Evolutionary conservation across 1,139 yeast genomes (phyloP), one percentile per base, ranked within the genome.

Genomic region (Scheffersomyces cryptocercus): DNA sequence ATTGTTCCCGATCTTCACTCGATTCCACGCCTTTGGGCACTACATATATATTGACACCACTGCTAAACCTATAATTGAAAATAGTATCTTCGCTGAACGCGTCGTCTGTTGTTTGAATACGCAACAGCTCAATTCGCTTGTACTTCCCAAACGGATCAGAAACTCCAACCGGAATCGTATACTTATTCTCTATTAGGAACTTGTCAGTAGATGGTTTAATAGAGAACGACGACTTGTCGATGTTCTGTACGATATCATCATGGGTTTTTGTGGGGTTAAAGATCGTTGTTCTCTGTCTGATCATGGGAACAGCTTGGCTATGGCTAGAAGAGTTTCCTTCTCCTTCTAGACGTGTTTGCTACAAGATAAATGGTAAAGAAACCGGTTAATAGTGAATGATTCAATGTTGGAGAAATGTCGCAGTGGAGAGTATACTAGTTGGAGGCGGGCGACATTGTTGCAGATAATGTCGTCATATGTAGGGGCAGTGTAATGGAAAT

Each of bases 241-340:
- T 32, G 16, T 33, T 31, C 10, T 53, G 43, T 11, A 70, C 56
- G 7, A 65, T 42, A 31, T 60, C 66, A 44, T 68, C 70, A 37
- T 58, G 58, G 16, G 57, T 39, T 2, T 54, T 51, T 10, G 52
- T 37, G 3, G 65, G 68, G 47, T 69, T 70, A 50, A 60, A 53
- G 26, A 69, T 47, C 12, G 77, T 68, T 26, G 64, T 55, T 53
- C 77, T 58, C 41, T 70, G 75, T 52, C 64, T 67, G 28, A 41
- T 39, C 51, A 50, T 50, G 34, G 26, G 8, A 6, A 20, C 26
- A 3, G 26, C 1, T 20, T 20, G 8, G 7, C 7, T 7, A 20
- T 16, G 3, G 20, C 6, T 16, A 16, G 20, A 16, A 16, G 2
- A 20, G 26, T 20, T 6, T 6, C 1, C 8, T 7, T 20, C 7